Conservation (phyloP, 73 alveolate genomes). For the Stentor coeruleus region DNA sequence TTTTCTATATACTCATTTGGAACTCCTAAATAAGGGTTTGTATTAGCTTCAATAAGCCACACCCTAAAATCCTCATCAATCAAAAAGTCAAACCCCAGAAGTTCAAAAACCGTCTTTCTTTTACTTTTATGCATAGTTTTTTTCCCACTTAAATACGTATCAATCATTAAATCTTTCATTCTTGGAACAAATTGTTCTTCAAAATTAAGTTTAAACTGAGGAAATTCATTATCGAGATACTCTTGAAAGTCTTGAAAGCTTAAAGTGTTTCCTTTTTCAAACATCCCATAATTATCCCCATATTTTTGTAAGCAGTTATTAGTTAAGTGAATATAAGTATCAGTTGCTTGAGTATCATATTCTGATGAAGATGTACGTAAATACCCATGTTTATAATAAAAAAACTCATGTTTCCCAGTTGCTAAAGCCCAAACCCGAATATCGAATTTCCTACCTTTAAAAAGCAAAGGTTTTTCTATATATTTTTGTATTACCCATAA, state of each 20-base stretch:
- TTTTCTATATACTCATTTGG: conserved; percentile 62
- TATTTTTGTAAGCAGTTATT: conserved; percentile 79
- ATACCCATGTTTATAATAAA: conserved; percentile 76
- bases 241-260: conserved; percentile 67
- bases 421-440: conserved; percentile 85
- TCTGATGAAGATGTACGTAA: conserved; percentile 73
- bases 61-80: conserved; percentile 86
- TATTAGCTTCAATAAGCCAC: conserved; percentile 85
- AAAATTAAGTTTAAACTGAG: conserved; percentile 56
- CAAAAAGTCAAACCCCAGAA: conserved; percentile 85
- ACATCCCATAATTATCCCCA: conserved; percentile 68
- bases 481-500: conserved; percentile 85
- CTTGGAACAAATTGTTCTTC: conserved; percentile 79
- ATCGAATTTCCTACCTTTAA: conserved; percentile 86
- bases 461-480: conserved; percentile 82
- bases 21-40: conserved; percentile 84
- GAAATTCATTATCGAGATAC: conserved; percentile 65
- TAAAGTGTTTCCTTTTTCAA: conserved; percentile 85
- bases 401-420: conserved; percentile 57
- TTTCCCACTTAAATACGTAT: conserved; percentile 64
- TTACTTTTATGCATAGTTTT: conserved; percentile 53
- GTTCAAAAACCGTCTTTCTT: conserved; percentile 75
- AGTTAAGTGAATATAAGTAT: conserved; percentile 82
- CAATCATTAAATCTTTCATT: conserved; percentile 80
- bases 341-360: conserved; percentile 47